Evolutionary conservation across 331 rosid species (phyloP), one percentile per base, ranked within the genome.

Genomic region (Rhamnella rubrinervis): DNA sequence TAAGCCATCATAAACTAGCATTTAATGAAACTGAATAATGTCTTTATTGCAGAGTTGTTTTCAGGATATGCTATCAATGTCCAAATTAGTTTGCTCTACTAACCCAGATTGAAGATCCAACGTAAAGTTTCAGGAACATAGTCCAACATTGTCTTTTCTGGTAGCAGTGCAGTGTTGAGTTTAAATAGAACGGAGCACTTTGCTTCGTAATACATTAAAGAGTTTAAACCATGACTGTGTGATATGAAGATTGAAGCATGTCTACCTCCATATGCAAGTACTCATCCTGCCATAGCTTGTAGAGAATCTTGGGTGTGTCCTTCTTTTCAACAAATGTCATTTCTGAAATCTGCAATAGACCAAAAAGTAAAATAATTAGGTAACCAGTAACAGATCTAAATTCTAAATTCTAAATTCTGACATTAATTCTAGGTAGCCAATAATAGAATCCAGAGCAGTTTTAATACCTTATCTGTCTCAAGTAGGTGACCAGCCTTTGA

Each of bases 241-340:
- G 55, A 53, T 51, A 55, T 18, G 38, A 70, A 23, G 47, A 57
- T 31, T 31, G 51, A 64, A 41, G 81, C 52, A 15, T 61, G 41
- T n/a, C 81, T 76, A 93, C 98, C 97, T 93, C 96, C 97, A 88
- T 85, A 61, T 82, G 81, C 81, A 93, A 77, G 81, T 88, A 93
- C 55, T 88, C 85, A 71, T 93, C 97, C 78, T 84, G 83, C 98
- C 89, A 87, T 79, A 93, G 74, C 86, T 64, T 84, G 65, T 21
- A 77, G 12, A 93, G 86, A 72, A 83, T 76, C 82, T 78, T 91
- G 50, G 95, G 95, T 37, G 97, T 80, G 40, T 93, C 95, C 70
- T 73, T 91, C 82, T 89, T 88, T 31, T 91, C 98, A 3, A 93
- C 92, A 72, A 91, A 86, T 38, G 96, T 74, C 67, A 79, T 62